These are phyloP conservation scores for Yarrowia sp. DNA, from an alignment of 805 yeast genomes.

Conservation along the genomic window DNA sequence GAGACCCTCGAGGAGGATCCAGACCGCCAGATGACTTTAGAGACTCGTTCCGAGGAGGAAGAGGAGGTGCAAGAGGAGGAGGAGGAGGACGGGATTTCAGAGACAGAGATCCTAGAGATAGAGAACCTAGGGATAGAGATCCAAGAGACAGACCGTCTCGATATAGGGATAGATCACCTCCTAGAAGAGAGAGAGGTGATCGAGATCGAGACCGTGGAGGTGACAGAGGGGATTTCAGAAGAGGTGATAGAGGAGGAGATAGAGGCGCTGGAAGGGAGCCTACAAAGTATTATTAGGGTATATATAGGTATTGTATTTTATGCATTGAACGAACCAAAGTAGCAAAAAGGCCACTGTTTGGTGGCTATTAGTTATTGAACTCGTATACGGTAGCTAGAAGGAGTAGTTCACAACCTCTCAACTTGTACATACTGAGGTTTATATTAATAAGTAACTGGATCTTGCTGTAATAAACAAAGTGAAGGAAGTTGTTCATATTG, in stretches of 20 bases:
- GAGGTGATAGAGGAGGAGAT: conserved; percentile 3
- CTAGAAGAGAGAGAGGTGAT: neutral
- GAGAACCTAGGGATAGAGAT: conserved; percentile 27
- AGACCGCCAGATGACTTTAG: conserved; percentile 26
- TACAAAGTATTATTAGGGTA: conserved; percentile 5
- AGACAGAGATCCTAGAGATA: conserved; percentile 28
- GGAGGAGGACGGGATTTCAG: conserved; percentile 29
- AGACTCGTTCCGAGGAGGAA: conserved; percentile 23
- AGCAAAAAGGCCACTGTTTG: neutral
- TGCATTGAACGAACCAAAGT: neutral
- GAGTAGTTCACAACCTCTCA: too few species aligned
- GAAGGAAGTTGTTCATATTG: too few species aligned
- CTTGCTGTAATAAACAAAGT: too few species aligned
- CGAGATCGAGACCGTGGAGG: conserved; percentile 23
- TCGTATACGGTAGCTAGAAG: too few species aligned
- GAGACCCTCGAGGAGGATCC: conserved; percentile 10
- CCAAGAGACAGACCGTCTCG: too few species aligned
- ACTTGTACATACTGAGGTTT: too few species aligned
- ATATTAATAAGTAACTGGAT: too few species aligned
- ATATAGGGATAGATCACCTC: too few species aligned
- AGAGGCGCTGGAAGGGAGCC: neutral
- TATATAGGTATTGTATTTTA: conserved; percentile 7
- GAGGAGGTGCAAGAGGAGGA: conserved; percentile 23
- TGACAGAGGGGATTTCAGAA: neutral
- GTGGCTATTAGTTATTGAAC: too few species aligned